Evolutionary conservation across 2,329 filamentous ascomycete genomes (phyloP), one percentile per base, ranked within the genome.

Genomic region (Aspergillus sp.): DNA sequence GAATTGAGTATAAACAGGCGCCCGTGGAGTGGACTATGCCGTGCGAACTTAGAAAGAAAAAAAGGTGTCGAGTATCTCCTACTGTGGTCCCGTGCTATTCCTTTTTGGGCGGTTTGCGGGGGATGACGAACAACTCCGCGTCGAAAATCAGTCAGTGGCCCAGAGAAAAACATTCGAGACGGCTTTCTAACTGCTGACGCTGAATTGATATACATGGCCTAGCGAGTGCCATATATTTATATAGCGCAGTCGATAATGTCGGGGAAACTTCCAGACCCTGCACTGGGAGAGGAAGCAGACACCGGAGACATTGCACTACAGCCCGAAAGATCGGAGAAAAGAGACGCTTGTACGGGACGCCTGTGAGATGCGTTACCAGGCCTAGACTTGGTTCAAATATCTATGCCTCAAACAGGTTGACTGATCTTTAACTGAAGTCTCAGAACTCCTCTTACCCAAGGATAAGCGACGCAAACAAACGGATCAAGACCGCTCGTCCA

Each of bases 371-470:
- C 12, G 9, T 39, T 39, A 28, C 27, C 3, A 8, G 26, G 3
- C 9, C 9, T 39, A 19, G 5, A 26, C 7, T 4, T 39, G 19
- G 19, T 19, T 19, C 19, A 19, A 19, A 19, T 19, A 19, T 19
- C 19, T 19, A 1, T 19, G 19, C 19, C 19, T 19, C 19, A 19
- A 19, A 39, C 26, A 26, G 12, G 26, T 8, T 39, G 36, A 39
- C 26, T 19, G 19, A 19, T 19, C 19, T 9, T 26, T 28, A 6
- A 1, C 7, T 39, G 9, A 47, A 76, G 72, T 82, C 61, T 61
- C 75, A 43, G 73, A 79, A 51, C 70, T 82, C 46, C 80, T 82
- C 68, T 66, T 73, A 1, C 68, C 71, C 9, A 77, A 74, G 56
- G 58, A 63, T 41, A 77, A 76, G 56, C 61, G 60, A 45, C 52